Conservation (phyloP, 1,284 basidiomycete genomes). For the Wallemia ichthyophaga region DNA sequence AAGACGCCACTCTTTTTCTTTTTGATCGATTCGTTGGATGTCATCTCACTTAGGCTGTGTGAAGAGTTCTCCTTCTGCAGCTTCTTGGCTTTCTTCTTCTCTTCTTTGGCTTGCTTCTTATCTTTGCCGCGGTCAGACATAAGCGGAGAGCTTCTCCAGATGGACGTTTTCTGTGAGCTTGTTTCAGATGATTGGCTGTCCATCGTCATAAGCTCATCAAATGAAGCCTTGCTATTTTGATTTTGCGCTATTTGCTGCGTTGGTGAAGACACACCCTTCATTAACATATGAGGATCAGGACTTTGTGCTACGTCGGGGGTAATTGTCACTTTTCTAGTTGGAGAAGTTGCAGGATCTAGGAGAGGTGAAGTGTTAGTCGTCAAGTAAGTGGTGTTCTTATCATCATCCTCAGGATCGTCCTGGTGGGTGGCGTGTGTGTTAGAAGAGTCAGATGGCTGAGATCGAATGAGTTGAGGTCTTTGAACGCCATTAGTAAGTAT, state of each 20-base stretch:
- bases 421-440: not conserved
- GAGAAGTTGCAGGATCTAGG: not conserved
- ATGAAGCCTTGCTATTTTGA: slow-evolving; percentile 9
- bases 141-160: slow-evolving; percentile 7
- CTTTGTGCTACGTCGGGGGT: not conserved
- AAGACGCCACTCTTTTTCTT: slow-evolving; percentile 36
- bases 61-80: slow-evolving; percentile 19
- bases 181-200: slow-evolving; percentile 5
- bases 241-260: slow-evolving; percentile 19
- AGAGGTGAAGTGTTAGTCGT: not conserved
- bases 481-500: not conserved
- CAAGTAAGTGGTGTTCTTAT: not conserved
- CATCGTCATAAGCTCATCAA: slow-evolving; percentile 6
- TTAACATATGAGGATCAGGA: slow-evolving; percentile 20
- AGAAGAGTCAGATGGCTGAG: not conserved
- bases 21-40: slow-evolving; percentile 24
- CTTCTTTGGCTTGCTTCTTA: slow-evolving; percentile 36
- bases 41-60: slow-evolving; percentile 14
- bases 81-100: slow-evolving; percentile 13
- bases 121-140: slow-evolving; percentile 11
- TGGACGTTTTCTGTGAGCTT: slow-evolving; percentile 12
- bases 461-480: not conserved
- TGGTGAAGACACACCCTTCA: slow-evolving; percentile 20
- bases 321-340: not conserved
- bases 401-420: not conserved